Base-by-base conservation (phyloP, 495 filamentous ascomycete genomes). In the Lasiosphaeris hirsuta region DNA sequence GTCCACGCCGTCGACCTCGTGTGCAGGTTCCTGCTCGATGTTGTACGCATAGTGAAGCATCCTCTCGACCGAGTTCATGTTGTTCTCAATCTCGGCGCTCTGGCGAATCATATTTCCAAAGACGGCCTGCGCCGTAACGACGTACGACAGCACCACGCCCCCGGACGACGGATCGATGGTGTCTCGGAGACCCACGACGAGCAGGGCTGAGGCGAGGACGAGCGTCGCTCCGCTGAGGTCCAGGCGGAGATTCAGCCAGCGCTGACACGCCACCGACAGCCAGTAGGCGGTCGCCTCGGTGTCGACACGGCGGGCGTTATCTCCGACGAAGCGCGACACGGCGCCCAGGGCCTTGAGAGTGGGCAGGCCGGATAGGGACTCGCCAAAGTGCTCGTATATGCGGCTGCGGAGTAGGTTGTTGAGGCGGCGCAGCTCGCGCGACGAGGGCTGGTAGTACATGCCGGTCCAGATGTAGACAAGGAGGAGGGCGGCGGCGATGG, bases 141-240 rank as follows among this genome's bases (percentile, higher is more conserved):
- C 44, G n/a, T 10, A 47, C 6, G 6, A 10, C 15, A 47, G 44
- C 15, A 19, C 19, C 8, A 72, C 67, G 1, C 88, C 88, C 19
- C 85, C 88, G 4, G 88, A 66, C 2, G 85, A 76, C 2, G 88
- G 84, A 18, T 84, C 80, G 42, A 89, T 80, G 11, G 7, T 33
- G 19, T 68, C 70, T 0, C 74, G 72, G 4, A 81, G 57, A 8
- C 84, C 79, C 7, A 89, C 78, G 1, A 85, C 70, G 7, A n/a
- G n/a, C n/a, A 65, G 74, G 7, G 86, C 84, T 0, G 86, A 82
- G 11, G 81, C 54, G 11, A 66, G 57, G 19, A 83, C 73, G 56
- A 90, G 90, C 4, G 84, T 39, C 0, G 84, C 79, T 4, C 86
- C 87, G 40, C 86, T 62, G 19, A 83, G 46, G 33, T 75, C 76